Conservation (phyloP, 164 flowering plant genomes). For the Paratinospora sagittata region DNA sequence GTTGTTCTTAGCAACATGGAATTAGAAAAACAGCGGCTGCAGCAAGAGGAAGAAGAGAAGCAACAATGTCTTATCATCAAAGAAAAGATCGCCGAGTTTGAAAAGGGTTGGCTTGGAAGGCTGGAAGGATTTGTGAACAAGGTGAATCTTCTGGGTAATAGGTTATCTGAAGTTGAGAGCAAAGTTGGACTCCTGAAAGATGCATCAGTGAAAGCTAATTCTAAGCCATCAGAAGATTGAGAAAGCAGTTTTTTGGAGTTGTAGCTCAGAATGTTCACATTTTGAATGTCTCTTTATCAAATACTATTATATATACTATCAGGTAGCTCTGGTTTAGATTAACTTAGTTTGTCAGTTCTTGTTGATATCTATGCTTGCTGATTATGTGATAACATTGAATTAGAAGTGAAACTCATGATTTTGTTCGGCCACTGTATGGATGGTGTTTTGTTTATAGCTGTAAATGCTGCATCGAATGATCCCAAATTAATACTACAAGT, state of each 20-base stretch:
- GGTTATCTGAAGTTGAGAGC: constrained; percentile 26
- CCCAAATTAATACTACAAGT: background rate
- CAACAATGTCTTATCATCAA: constrained; percentile 30
- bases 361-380: background rate
- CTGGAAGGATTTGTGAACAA: constrained; percentile 16
- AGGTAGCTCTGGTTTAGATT: background rate
- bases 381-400: background rate
- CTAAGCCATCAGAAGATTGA: constrained; percentile 17
- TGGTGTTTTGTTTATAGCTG: background rate
- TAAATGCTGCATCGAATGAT: background rate
- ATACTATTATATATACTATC: background rate
- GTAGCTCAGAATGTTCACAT: background rate
- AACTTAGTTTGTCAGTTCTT: background rate
- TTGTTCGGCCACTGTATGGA: background rate
- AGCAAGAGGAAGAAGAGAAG: constrained; percentile 61
- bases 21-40: constrained; percentile 43
- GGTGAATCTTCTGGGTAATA: constrained; percentile 20
- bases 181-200: constrained; percentile 30
- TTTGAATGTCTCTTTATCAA: constrained; percentile 1
- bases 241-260: background rate
- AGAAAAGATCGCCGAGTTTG: constrained; percentile 30
- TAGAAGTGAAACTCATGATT: background rate
- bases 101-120: constrained; percentile 22
- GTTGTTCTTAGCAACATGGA: constrained; percentile 53
- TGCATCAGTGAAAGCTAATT: constrained; percentile 10